A percentile compares a stretch with the other conserved stretches of the same genome.
Evolutionary conservation across 371 early-diverging fungal species (phyloP).

Genomic region (Apophysomyces variabilis): DNA sequence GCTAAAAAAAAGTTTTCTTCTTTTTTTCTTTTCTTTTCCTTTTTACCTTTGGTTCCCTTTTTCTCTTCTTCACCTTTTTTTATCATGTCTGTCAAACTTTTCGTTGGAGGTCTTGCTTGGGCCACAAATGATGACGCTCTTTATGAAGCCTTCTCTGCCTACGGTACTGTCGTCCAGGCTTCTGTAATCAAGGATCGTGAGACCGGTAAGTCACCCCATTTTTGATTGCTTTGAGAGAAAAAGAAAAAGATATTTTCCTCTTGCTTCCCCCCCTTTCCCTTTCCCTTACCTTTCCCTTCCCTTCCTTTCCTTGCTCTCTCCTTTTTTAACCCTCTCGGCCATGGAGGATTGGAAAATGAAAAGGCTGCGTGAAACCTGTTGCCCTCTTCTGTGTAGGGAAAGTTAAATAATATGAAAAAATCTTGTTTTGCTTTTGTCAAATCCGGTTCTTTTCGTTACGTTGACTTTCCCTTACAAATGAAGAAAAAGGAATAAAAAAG

Average conservation of each 20-base stretch:
- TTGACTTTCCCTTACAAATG: constrained; percentile 9
- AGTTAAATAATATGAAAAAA: constrained; percentile 1
- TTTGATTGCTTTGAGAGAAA: too few relatives aligned
- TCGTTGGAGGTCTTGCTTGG: constrained; percentile 75
- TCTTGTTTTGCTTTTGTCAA: not conserved
- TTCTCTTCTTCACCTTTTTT: constrained; percentile 13
- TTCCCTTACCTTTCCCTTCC: too few relatives aligned
- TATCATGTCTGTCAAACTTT: constrained; percentile 53
- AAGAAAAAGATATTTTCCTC: too few relatives aligned
- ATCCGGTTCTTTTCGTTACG: constrained; percentile 2
- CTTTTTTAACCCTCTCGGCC: too few relatives aligned
- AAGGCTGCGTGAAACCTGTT: not conserved
- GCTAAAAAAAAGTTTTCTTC: not conserved
- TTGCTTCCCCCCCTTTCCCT: too few relatives aligned
- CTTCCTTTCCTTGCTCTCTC: too few relatives aligned
- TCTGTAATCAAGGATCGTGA: constrained; percentile 56
- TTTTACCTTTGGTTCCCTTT: not conserved
- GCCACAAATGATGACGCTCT: constrained; percentile 60
- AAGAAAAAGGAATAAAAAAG: not conserved
- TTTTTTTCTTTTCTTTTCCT: not conserved
- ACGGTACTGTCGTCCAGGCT: constrained; percentile 46
- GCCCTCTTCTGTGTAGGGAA: constrained; percentile 1
- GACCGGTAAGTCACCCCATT: constrained; percentile 15
- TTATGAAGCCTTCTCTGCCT: constrained; percentile 43
- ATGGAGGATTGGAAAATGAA: too few relatives aligned